Conservation (phyloP, 768 basidiomycete genomes). For the Pleurotus tuoliensis region DNA sequence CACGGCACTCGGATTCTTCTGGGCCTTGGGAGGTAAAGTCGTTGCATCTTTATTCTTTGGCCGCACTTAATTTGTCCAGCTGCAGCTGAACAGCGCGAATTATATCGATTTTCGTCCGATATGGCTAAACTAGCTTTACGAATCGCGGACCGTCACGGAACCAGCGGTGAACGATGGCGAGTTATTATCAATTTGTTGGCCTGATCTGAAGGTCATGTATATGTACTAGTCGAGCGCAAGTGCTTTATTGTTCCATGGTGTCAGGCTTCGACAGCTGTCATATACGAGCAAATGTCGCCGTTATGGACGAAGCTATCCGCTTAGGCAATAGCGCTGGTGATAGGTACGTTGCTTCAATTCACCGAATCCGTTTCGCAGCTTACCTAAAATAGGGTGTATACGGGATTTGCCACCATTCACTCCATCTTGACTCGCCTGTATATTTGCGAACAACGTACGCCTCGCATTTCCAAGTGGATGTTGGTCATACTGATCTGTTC, state of each 20-base stretch:
- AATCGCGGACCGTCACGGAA: conserved; percentile 64
- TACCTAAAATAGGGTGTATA: conserved; percentile 45
- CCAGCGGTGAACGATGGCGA: conserved; percentile 65
- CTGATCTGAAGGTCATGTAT: conserved; percentile 6
- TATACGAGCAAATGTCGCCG: conserved; percentile 55
- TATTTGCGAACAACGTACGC: conserved; percentile 60
- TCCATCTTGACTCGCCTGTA: conserved; percentile 49
- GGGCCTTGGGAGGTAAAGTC: conserved; percentile 55
- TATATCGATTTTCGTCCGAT: conserved; percentile 67
- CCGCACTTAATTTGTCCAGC: conserved; percentile 24
- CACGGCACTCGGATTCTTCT: conserved; percentile 69
- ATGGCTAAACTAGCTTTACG: conserved; percentile 62
- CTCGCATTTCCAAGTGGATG: neutral
- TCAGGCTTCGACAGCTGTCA: conserved; percentile 67
- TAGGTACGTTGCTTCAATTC: conserved; percentile 33
- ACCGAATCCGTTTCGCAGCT: neutral
- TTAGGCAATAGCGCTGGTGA: conserved; percentile 67
- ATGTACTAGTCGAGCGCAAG: conserved; percentile 44
- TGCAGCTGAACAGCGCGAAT: conserved; percentile 56
- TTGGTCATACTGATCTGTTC: conserved; percentile 1
- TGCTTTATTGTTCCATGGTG: conserved; percentile 58
- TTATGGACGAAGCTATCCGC: conserved; percentile 59
- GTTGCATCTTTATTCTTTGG: neutral
- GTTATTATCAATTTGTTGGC: conserved; percentile 7
- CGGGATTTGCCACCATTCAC: conserved; percentile 57